Evolutionary conservation across 768 basidiomycete genomes (phyloP), one percentile per base, ranked within the genome.

Genomic region (Dentipellis fragilis): DNA sequence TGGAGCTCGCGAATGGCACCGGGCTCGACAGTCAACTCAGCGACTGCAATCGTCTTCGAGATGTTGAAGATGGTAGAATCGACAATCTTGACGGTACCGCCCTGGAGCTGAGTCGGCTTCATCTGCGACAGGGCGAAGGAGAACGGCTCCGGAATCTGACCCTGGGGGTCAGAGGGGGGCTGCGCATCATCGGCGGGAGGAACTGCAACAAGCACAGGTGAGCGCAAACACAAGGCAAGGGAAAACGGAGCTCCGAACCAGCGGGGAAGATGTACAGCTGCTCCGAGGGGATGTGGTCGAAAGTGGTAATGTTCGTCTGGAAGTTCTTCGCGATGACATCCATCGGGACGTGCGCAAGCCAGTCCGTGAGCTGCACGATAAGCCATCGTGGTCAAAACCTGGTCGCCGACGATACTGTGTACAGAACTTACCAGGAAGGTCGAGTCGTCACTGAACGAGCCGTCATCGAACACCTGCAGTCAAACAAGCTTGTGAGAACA

Each of bases 1-100:
- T 84, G 81, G 57, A 83, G 72, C 61, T 81, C 82, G 73, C 80
- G 70, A 60, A 82, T 77, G 47, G 74, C 80, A 46, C 81, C 81
- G 10, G 80, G 79, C 50, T 78, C 73, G 16, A 84, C 75, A 11
- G 74, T 79, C 10, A 84, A 76, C 64, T 82, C 80, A 16, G 79
- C 82, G 3, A 73, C 79, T 11, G 79, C 72, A 49, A 80, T 81
- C 1, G 73, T 76, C 55, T 65, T 75, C n/a, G 81, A 74, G 21
- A 78, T 64, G 19, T 72, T 67, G 68, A 84, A 84, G 12, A 69
- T 75, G 8, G 73, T 69, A 0, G 78, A 76, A 63, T 81, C 80
- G 11, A 77, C 63, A 19, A 70, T 63, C 62, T 73, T 72, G 47
- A 70, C 67, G 1, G 67, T 53, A 9, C 73, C 73, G 1, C 81